Base-by-base conservation (phyloP, 768 basidiomycete genomes). In the Lactarius sanguifluus region DNA sequence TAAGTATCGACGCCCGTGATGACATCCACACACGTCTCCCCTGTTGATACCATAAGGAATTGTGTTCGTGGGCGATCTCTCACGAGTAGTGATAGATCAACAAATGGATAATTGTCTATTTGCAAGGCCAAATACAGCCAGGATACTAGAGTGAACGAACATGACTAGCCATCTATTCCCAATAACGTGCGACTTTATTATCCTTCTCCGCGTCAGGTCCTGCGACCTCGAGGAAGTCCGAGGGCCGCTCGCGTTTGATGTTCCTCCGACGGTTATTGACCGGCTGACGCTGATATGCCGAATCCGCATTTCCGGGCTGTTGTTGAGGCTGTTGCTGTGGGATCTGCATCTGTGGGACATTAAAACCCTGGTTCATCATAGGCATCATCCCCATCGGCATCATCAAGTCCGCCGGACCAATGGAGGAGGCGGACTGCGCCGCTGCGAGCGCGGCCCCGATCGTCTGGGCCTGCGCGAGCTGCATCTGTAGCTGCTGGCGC, bases 201-300 rank as follows among this genome's bases (percentile, higher is more conserved):
- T 89, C 88, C 62, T 77, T 79, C 65, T 87, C 86, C 16, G 81
- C 83, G 3, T 70, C 65, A 25, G 65, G 65, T 32, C 85, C 85
- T 13, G 69, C 71, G 2, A 91, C 82, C 72, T 93, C 92, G 72
- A 92, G 75, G 73, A 94, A 94, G 76, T 94, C 92, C 5, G 89
- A 88, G 1, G 92, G 92, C 56, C 92, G 80, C 36, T 94, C 92
- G 10, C 92, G 83, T 77, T 94, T 93, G 70, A 91, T 72, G 70
- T 86, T 86, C 73, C 90, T 80, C 61, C 92, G 83, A 65, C 92
- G 82, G 72, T 91, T 92, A 72, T 93, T 94, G 62, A 94, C 77
- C 36, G 92, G 92, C 58, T 92, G 73, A 41, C 92, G 82, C 75
- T 94, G 92, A 74, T 94, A 94, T n/a, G 92, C 89, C 7, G 91